Percentiles rank a stretch among this genome's conserved stretches.
phyloP scores from a whole-genome alignment of 2,329 filamentous ascomycete genomes.

The Chaetoscypha palmicola region DNA sequence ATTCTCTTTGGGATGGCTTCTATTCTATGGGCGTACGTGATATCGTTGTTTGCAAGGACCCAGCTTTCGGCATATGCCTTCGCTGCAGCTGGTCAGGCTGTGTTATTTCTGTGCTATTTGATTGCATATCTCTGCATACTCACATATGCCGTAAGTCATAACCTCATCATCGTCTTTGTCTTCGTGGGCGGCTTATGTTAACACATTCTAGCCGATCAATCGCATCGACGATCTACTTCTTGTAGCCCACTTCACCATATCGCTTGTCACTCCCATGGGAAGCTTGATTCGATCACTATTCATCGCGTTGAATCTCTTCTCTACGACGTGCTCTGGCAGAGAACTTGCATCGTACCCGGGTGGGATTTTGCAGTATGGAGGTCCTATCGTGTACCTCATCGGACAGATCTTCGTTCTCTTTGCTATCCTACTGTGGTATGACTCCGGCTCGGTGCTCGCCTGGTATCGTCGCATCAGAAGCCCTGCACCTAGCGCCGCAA shows the following conservation, averaged over 20 bases:
- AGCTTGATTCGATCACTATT: slow-evolving; percentile 70
- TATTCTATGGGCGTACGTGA: slow-evolving; percentile 68
- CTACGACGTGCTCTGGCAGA: slow-evolving; percentile 62
- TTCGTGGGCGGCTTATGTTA: too few relatives aligned
- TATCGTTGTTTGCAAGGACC: slow-evolving; percentile 72
- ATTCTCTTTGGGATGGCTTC: slow-evolving; percentile 75
- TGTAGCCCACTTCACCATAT: slow-evolving; percentile 68
- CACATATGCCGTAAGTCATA: slow-evolving; percentile 51
- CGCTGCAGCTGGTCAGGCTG: slow-evolving; percentile 67
- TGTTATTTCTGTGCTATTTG: slow-evolving; percentile 64
- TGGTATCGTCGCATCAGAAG: slow-evolving; percentile 36
- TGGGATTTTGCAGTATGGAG: slow-evolving; percentile 68
- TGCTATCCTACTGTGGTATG: slow-evolving; percentile 67
- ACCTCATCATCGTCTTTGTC: background rate
- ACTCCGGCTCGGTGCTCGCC: slow-evolving; percentile 62
- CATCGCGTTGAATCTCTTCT: slow-evolving; percentile 76
- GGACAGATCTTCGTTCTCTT: slow-evolving; percentile 68
- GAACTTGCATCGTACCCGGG: slow-evolving; percentile 61
- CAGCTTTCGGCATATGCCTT: slow-evolving; percentile 82
- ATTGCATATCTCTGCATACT: slow-evolving; percentile 65
- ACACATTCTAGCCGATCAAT: slow-evolving; percentile 44
- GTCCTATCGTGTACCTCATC: slow-evolving; percentile 76
- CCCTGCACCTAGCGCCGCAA: slow-evolving; percentile 9
- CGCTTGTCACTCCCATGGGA: slow-evolving; percentile 67
- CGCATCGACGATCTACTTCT: slow-evolving; percentile 61